These are phyloP conservation scores for Colletotrichum tabaci DNA, from an alignment of 2,329 filamentous ascomycete genomes.

Conservation along the genomic window DNA sequence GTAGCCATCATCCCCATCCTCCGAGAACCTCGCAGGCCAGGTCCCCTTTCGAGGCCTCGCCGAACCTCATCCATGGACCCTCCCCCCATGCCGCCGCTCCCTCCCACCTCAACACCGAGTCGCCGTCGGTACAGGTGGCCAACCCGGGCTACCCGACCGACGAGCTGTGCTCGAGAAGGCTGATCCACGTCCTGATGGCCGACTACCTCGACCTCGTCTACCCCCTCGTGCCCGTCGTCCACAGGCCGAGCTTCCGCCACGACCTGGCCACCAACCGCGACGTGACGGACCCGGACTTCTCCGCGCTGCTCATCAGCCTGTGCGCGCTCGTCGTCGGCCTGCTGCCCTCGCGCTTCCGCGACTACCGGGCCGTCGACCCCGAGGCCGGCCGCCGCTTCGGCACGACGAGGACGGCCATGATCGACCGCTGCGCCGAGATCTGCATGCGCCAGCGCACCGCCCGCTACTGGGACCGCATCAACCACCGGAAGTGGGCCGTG, in stretches of 20 bases:
- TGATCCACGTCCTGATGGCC: slow-evolving; percentile 45
- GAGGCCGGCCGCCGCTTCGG: slow-evolving; percentile 45
- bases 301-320: slow-evolving; percentile 46
- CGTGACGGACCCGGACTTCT: slow-evolving; percentile 46
- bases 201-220: slow-evolving; percentile 49
- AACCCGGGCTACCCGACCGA: slow-evolving; percentile 44
- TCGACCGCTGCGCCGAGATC: slow-evolving; percentile 47
- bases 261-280: slow-evolving; percentile 45
- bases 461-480: slow-evolving; percentile 49
- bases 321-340: slow-evolving; percentile 47
- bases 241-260: slow-evolving; percentile 46
- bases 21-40: slow-evolving; percentile 10
- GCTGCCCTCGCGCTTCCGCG: slow-evolving; percentile 47
- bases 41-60: slow-evolving; percentile 7
- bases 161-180: slow-evolving; percentile 46
- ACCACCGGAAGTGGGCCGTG: slow-evolving; percentile 53
- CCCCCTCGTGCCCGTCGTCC: slow-evolving; percentile 47
- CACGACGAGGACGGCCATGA: slow-evolving; percentile 45
- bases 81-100: slow-evolving; percentile 7
- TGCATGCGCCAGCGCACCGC: slow-evolving; percentile 45
- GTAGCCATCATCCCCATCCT: neutral
- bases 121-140: slow-evolving; percentile 2
- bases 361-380: slow-evolving; percentile 45
- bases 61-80: neutral
- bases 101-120: slow-evolving; percentile 2